These are phyloP conservation scores for Xylariaceae sp. DNA, from an alignment of 2,329 filamentous ascomycete genomes.

Conservation along the genomic window DNA sequence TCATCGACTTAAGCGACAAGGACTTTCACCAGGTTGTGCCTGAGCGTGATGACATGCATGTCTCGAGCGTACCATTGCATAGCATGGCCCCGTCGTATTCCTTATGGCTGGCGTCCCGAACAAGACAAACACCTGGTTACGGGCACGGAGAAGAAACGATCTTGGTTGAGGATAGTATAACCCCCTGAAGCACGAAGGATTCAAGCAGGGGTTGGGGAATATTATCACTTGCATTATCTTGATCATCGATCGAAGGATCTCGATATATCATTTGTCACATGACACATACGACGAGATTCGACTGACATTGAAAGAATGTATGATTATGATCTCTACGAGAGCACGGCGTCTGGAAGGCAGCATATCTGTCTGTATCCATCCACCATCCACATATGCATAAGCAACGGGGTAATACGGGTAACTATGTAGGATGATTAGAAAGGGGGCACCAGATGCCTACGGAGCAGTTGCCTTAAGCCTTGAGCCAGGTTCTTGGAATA, in stretches of 20 bases:
- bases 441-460: neutral
- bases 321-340: neutral
- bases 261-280: constrained; percentile 2
- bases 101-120: neutral
- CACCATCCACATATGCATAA: neutral
- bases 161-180: no score
- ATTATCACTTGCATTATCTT: constrained; percentile 4
- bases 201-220: neutral
- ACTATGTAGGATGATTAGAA: neutral
- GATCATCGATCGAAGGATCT: constrained; percentile 9
- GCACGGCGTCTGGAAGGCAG: no score
- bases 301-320: neutral
- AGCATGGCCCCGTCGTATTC: neutral
- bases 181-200: neutral
- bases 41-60: neutral
- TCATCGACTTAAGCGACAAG: neutral
- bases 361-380: neutral
- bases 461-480: neutral
- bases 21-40: neutral
- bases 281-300: neutral
- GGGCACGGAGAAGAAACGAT: neutral
- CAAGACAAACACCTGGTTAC: neutral
- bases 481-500: constrained; percentile 10
- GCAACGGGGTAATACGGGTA: neutral
- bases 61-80: neutral